Percentiles rank a stretch among this genome's conserved stretches.
Conservation (phyloP, 352 stramenopile genomes). For the Phytopythium delawarense region DNA sequence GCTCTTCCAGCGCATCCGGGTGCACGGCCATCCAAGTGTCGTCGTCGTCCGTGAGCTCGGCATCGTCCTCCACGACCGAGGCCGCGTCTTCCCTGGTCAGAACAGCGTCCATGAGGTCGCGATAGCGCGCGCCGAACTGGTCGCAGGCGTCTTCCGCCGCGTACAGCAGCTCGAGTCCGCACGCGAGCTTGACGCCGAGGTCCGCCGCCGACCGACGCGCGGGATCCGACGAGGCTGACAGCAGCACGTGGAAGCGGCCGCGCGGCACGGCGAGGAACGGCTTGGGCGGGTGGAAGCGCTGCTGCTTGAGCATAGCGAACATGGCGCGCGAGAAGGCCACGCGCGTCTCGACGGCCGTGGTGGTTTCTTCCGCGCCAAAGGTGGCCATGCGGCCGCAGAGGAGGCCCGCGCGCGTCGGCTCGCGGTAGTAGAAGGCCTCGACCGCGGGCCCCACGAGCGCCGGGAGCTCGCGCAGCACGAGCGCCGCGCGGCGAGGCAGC, state of each 20-base stretch:
- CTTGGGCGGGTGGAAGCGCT: constrained; percentile 65
- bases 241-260: not conserved
- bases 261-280: constrained; percentile 27
- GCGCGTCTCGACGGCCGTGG: constrained; percentile 17
- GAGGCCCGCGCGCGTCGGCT: constrained; percentile 37
- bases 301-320: constrained; percentile 81
- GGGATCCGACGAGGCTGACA: constrained; percentile 1
- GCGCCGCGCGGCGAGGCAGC: constrained; percentile 29
- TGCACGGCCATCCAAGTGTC: constrained; percentile 80
- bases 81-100: constrained; percentile 5
- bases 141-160: constrained; percentile 26
- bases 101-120: constrained; percentile 29
- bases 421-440: constrained; percentile 76
- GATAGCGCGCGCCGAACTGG: constrained; percentile 40
- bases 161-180: constrained; percentile 73
- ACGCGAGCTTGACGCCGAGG: constrained; percentile 74
- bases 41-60: constrained; percentile 46
- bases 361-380: constrained; percentile 25
- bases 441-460: constrained; percentile 41
- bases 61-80: constrained; percentile 2
- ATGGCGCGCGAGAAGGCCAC: constrained; percentile 77
- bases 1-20: constrained; percentile 67
- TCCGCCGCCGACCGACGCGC: constrained; percentile 29
- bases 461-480: constrained; percentile 22
- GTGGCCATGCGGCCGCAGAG: constrained; percentile 53